These are phyloP conservation scores for Rhizopus delemar DNA, from an alignment of 371 early-diverging fungal genomes.

Conservation along the genomic window DNA sequence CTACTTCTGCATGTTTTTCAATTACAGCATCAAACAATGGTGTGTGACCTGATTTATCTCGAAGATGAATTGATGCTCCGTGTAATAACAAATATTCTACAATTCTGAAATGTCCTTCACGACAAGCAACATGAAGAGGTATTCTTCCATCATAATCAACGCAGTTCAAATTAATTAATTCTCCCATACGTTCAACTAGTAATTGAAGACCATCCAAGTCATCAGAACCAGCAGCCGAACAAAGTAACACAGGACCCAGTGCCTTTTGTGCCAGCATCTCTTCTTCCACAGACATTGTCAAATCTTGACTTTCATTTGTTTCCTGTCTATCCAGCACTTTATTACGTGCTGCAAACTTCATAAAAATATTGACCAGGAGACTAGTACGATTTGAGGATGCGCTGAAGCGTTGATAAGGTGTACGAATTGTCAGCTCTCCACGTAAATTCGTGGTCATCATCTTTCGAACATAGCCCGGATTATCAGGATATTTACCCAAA, in stretches of 20 bases:
- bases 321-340: constrained; percentile 22
- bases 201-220: constrained; percentile 79
- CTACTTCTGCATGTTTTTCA: constrained; percentile 61
- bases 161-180: constrained; percentile 63
- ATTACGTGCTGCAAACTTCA: constrained; percentile 31
- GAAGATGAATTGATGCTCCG: constrained; percentile 91
- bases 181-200: constrained; percentile 66
- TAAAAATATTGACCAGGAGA: constrained; percentile 52
- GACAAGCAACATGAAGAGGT: constrained; percentile 83
- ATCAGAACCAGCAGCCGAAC: constrained; percentile 81
- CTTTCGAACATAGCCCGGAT: constrained; percentile 73
- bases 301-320: constrained; percentile 13
- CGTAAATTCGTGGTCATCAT: constrained; percentile 83
- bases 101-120: constrained; percentile 71
- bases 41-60: constrained; percentile 86
- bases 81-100: constrained; percentile 77
- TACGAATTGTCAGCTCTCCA: constrained; percentile 87
- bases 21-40: constrained; percentile 85
- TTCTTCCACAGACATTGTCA: constrained; percentile 54
- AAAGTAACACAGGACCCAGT: constrained; percentile 85
- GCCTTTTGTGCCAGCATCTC: constrained; percentile 72
- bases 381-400: constrained; percentile 53
- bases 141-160: constrained; percentile 89
- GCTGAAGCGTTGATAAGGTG: constrained; percentile 61
- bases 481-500: constrained; percentile 62